A percentile compares a stretch with the other conserved stretches of the same genome.
Evolutionary conservation across 352 stramenopile genomes (phyloP).

Genomic region (Pythium biforme): DNA sequence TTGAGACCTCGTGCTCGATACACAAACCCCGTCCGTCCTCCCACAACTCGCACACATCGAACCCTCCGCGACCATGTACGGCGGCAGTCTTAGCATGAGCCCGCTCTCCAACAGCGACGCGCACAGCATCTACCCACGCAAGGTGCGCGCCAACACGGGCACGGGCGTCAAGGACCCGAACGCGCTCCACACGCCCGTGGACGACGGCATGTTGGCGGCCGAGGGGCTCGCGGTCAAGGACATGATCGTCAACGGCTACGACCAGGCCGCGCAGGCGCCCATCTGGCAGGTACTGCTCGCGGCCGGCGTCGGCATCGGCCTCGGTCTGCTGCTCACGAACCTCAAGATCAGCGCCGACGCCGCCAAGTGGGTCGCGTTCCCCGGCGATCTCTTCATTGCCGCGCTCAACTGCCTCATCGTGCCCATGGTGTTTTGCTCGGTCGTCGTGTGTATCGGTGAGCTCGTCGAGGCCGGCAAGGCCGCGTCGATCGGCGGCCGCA

Average conservation of each 20-base stretch:
- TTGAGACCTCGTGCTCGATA: background rate
- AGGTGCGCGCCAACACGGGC: slow-evolving; percentile 11
- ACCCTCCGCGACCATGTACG: slow-evolving; percentile 2
- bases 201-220: slow-evolving; percentile 20
- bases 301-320: slow-evolving; percentile 44
- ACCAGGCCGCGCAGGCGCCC: slow-evolving; percentile 40
- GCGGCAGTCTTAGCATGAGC: slow-evolving; percentile 14
- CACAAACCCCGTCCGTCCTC: no score
- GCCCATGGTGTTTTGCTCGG: slow-evolving; percentile 67
- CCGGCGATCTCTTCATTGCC: slow-evolving; percentile 61
- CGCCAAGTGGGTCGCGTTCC: slow-evolving; percentile 58
- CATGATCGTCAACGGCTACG: slow-evolving; percentile 52
- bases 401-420: slow-evolving; percentile 71
- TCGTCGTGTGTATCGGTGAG: slow-evolving; percentile 62
- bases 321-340: slow-evolving; percentile 49
- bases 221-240: slow-evolving; percentile 41
- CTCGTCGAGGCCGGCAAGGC: slow-evolving; percentile 60
- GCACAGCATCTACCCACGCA: slow-evolving; percentile 18
- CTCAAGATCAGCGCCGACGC: slow-evolving; percentile 35
- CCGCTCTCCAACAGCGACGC: slow-evolving; percentile 19
- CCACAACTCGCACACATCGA: background rate
- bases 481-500: slow-evolving; percentile 48
- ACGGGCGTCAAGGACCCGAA: slow-evolving; percentile 11
- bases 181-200: slow-evolving; percentile 13
- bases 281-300: slow-evolving; percentile 51